Evolutionary conservation across 2,329 filamentous ascomycete genomes (phyloP), one percentile per base, ranked within the genome.

Genomic region (Pseudopyricularia javanii): DNA sequence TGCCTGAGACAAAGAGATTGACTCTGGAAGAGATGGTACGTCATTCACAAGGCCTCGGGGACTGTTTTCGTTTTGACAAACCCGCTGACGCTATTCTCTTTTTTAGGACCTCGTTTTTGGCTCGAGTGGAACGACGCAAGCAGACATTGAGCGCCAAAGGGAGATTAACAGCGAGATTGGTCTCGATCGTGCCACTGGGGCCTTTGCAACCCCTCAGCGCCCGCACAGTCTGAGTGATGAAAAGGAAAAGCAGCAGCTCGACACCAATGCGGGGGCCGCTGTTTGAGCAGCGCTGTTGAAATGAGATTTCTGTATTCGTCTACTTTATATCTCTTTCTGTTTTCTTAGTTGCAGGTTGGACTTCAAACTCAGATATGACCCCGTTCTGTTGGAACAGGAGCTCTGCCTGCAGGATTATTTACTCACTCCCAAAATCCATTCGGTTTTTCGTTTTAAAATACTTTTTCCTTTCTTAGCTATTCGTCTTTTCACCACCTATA

Each of bases 141-240:
- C 81, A 2, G 84, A 88, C 61, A 73, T 77, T 52, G 81, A 85
- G 66, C 76, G 85, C 28, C 88, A 88, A 82, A 74, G 75, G n/a
- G 79, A 85, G 63, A 86, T 89, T 60, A 83, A 87, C 63, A 68
- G 71, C 32, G 83, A 87, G 59, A 81, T 89, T 56, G 85, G 85
- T 0, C 68, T 88, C 15, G 40, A 45, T 14, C 40, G 40, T 20
- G 40, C 40, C 24, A 24, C 40, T 24, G 40, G 40, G 40, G 40
- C 40, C 20, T 14, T 45, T 15, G 40, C 20, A 7, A 45, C 40
- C 24, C 24, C 20, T 0, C 3, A 45, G 40, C 17, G 40, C 12
- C 40, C 40, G 22, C 40, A 24, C 40, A 45, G 40, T 45, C 22
- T 24, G 40, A 45, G 40, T 24, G 40, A 45, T 11, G 40, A 45